These are phyloP conservation scores for Rutstroemia sp. DNA, from an alignment of 2,329 filamentous ascomycete genomes.

Conservation along the genomic window DNA sequence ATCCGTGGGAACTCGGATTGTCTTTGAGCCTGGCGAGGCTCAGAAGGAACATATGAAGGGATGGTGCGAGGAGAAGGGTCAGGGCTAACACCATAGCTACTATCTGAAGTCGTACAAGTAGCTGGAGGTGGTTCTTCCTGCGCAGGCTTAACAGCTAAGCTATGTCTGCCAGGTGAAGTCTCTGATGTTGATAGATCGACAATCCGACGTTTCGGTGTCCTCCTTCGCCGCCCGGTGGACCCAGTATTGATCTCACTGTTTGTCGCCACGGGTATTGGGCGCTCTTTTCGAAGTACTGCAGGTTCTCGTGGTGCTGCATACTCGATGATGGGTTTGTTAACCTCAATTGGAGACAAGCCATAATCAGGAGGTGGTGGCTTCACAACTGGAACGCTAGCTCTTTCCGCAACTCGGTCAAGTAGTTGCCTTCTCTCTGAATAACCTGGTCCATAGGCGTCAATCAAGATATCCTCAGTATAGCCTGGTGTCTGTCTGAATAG, in stretches of 20 bases:
- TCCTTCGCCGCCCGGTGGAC: constrained; percentile 49
- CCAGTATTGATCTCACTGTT: constrained; percentile 51
- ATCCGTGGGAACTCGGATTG: constrained; percentile 24
- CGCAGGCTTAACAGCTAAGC: constrained; percentile 16
- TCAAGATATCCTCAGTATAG: constrained; percentile 81
- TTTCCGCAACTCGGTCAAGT: constrained; percentile 71
- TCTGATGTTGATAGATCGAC: constrained; percentile 51
- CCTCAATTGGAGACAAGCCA: constrained; percentile 49
- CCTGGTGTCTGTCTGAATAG: constrained; percentile 86
- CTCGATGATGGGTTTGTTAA: constrained; percentile 59
- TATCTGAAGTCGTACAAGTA: constrained; percentile 16
- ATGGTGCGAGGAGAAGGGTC: constrained; percentile 25
- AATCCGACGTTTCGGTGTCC: constrained; percentile 54
- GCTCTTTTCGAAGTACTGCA: constrained; percentile 51
- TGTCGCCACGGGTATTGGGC: constrained; percentile 41
- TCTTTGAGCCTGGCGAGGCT: constrained; percentile 21
- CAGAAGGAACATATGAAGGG: constrained; percentile 25
- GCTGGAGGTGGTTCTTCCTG: constrained; percentile 16
- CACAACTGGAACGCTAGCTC: constrained; percentile 69
- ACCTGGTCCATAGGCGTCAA: constrained; percentile 77
- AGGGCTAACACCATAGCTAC: constrained; percentile 27
- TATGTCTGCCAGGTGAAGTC: constrained; percentile 23
- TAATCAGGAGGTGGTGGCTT: constrained; percentile 58
- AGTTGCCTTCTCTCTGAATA: constrained; percentile 80
- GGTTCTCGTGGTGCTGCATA: constrained; percentile 43